These are phyloP conservation scores for Neonothopanus nambi DNA, from an alignment of 1,284 basidiomycete genomes.

Conservation along the genomic window DNA sequence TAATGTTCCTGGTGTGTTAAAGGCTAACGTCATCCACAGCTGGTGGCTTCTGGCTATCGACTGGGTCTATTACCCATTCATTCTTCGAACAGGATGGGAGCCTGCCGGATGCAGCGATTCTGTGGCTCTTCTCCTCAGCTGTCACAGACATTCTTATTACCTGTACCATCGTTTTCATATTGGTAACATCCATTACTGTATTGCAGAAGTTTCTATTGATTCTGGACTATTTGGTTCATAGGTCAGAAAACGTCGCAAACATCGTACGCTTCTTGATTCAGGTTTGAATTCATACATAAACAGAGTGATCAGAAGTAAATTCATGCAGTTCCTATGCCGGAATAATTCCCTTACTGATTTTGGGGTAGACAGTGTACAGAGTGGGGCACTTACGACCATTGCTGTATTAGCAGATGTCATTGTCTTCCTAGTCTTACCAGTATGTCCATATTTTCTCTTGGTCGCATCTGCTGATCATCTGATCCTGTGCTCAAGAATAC, in stretches of 20 bases:
- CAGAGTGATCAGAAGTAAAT: slow-evolving; percentile 9
- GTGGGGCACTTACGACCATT: slow-evolving; percentile 6
- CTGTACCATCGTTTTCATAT: slow-evolving; percentile 1
- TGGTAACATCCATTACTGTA: background rate
- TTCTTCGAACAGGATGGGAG: slow-evolving; percentile 3
- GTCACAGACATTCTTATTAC: slow-evolving; percentile 10
- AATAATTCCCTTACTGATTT: background rate
- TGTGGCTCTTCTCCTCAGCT: slow-evolving; percentile 11
- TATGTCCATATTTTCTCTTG: background rate
- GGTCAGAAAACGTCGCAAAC: slow-evolving; percentile 1
- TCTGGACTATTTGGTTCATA: background rate
- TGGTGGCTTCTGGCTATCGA: slow-evolving; percentile 7
- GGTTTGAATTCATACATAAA: slow-evolving; percentile 7
- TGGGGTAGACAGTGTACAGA: slow-evolving; percentile 1
- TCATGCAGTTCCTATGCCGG: background rate
- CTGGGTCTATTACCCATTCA: background rate
- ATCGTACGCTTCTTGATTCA: background rate
- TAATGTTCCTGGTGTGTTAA: background rate
- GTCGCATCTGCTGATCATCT: background rate
- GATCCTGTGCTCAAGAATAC: background rate
- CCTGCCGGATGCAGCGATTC: background rate
- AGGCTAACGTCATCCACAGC: background rate
- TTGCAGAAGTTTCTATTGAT: background rate
- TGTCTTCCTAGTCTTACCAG: slow-evolving; percentile 6
- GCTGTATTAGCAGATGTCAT: slow-evolving; percentile 3